Evolutionary conservation across 106 monocot genomes (phyloP).

Genomic region (Allium cepa): DNA sequence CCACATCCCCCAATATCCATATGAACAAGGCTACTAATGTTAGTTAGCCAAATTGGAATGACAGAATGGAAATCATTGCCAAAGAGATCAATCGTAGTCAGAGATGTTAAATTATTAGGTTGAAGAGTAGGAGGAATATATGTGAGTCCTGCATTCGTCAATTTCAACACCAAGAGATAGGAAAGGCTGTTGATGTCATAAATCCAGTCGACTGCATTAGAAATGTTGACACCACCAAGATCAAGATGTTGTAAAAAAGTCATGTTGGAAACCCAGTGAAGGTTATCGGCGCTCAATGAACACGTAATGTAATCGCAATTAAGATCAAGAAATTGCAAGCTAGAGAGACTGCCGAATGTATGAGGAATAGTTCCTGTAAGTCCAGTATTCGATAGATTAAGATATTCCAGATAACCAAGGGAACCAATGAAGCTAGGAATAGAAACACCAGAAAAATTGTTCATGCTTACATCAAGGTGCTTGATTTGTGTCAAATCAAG

Average conservation of each 20-base stretch:
- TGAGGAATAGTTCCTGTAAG: slow-evolving; percentile 16
- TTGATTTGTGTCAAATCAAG: slow-evolving; percentile 8
- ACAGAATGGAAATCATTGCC: background rate
- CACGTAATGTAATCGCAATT: background rate
- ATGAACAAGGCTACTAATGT: slow-evolving; percentile 3
- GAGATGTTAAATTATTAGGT: background rate
- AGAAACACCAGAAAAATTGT: background rate
- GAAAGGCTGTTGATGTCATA: background rate
- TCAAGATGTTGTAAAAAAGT: slow-evolving; percentile 4
- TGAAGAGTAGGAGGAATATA: background rate
- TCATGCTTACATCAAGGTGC: slow-evolving; percentile 20
- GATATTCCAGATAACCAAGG: slow-evolving; percentile 12
- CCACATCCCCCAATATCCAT: background rate
- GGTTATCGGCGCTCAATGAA: background rate
- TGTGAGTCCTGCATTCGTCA: background rate
- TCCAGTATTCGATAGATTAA: slow-evolving; percentile 7
- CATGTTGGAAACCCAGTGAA: slow-evolving; percentile 1
- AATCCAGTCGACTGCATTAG: background rate
- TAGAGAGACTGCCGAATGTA: slow-evolving; percentile 19
- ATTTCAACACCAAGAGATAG: background rate
- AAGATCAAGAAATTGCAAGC: slow-evolving; percentile 9
- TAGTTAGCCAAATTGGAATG: slow-evolving; percentile 3
- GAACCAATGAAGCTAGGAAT: slow-evolving; percentile 2
- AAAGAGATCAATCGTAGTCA: background rate
- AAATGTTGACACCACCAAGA: background rate